Conservation (phyloP, 176 grass and related monocot species). For the Chloris gayana region DNA sequence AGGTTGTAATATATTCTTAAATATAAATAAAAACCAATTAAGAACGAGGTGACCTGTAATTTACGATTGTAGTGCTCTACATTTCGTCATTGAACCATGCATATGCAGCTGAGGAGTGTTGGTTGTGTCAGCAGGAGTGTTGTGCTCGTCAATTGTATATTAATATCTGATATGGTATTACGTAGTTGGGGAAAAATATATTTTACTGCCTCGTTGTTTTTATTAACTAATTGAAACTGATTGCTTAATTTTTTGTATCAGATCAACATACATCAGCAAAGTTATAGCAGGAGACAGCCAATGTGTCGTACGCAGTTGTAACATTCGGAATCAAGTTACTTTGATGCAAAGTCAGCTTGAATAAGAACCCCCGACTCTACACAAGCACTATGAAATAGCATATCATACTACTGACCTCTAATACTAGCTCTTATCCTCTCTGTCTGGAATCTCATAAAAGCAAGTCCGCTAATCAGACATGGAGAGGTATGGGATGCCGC, state of each 20-base stretch:
- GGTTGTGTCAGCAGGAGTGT: too few relatives aligned
- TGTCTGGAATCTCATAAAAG: conserved; percentile 41
- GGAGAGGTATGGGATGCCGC: conserved; percentile 40
- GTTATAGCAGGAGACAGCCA: background rate
- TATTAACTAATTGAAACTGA: background rate
- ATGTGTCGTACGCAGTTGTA: background rate
- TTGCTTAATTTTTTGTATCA: conserved; percentile 17
- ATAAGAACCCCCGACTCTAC: background rate
- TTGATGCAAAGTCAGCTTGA: conserved; percentile 26
- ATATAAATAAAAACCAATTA: too few relatives aligned
- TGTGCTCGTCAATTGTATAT: too few relatives aligned
- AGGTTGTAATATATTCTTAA: too few relatives aligned
- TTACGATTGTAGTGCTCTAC: too few relatives aligned
- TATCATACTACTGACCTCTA: conserved; percentile 2
- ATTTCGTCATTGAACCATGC: too few relatives aligned
- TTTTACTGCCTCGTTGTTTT: background rate
- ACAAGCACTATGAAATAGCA: conserved; percentile 3
- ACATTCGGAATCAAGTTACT: conserved; percentile 40
- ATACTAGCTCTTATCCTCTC: conserved; percentile 35
- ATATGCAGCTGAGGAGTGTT: too few relatives aligned
- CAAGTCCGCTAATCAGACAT: conserved; percentile 23
- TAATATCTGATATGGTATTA: background rate
- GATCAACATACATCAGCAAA: background rate
- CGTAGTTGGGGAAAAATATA: background rate
- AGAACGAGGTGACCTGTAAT: too few relatives aligned